These are phyloP conservation scores for Tillandsia leiboldiana DNA, from an alignment of 176 grass and related monocot genomes.

Conservation along the genomic window DNA sequence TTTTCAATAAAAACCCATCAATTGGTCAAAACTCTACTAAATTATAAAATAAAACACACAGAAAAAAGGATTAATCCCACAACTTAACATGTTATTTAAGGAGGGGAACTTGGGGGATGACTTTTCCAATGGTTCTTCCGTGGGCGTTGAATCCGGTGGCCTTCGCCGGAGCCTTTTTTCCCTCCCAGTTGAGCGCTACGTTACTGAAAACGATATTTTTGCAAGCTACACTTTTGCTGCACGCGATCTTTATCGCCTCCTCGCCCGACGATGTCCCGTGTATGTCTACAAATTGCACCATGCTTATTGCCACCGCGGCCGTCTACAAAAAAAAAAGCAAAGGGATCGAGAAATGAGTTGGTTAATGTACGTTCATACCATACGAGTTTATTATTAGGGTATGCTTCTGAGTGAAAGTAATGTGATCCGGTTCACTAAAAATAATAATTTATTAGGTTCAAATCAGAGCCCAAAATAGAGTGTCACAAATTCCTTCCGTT, in stretches of 20 bases:
- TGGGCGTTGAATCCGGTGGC: constrained; percentile 5
- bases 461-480: too few relatives aligned
- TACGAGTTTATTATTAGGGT: not conserved
- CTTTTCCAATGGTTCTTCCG: not conserved
- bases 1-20: too few relatives aligned
- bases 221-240: constrained; percentile 15
- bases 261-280: constrained; percentile 9
- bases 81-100: not conserved
- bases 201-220: not conserved
- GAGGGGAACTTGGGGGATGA: constrained; percentile 3
- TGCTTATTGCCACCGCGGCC: constrained; percentile 14
- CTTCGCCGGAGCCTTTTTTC: not conserved
- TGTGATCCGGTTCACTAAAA: too few relatives aligned
- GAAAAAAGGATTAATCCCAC: too few relatives aligned
- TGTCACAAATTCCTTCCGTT: too few relatives aligned
- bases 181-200: not conserved
- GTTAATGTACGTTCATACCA: not conserved
- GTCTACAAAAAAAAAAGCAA: not conserved
- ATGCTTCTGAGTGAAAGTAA: too few relatives aligned
- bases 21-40: too few relatives aligned
- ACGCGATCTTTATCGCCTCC: constrained; percentile 1
- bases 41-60: too few relatives aligned
- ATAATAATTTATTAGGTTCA: too few relatives aligned
- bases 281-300: constrained; percentile 19
- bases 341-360: not conserved